phyloP scores from a whole-genome alignment of 2,329 filamentous ascomycete genomes.

The Fusarium solani-melongenae region DNA sequence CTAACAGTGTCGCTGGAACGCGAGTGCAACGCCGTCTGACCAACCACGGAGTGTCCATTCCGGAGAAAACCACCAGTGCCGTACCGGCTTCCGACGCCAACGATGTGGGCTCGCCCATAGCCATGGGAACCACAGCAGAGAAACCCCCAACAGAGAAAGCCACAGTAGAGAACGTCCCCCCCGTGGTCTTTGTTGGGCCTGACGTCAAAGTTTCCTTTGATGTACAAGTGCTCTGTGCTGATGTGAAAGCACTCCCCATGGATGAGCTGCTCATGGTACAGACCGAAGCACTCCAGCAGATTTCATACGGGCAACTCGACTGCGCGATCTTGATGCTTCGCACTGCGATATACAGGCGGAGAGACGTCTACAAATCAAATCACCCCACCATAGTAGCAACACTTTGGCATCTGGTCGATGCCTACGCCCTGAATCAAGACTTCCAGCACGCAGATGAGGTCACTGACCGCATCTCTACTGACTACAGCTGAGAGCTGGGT shows the following conservation, averaged over 20 bases:
- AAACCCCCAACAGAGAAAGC: too few relatives aligned
- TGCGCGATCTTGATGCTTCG: not conserved
- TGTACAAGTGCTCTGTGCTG: too few relatives aligned
- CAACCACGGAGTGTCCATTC: not conserved
- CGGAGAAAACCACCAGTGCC: fast-evolving
- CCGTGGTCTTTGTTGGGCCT: too few relatives aligned
- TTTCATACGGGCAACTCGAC: not conserved
- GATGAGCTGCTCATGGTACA: too few relatives aligned
- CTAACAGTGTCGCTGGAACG: not conserved
- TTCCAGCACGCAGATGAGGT: not conserved
- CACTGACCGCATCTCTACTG: not conserved
- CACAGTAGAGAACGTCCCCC: too few relatives aligned
- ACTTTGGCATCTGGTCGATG: not conserved
- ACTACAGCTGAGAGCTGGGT: not conserved
- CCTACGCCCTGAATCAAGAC: not conserved
- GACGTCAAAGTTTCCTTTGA: too few relatives aligned
- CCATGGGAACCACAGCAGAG: not conserved
- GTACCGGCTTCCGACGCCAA: too few relatives aligned
- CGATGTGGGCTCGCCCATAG: not conserved
- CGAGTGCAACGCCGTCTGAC: not conserved
- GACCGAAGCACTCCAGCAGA: not conserved
- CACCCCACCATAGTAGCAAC: not conserved
- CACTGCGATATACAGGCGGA: not conserved
- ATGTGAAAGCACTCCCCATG: too few relatives aligned
- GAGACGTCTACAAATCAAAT: not conserved